Evolutionary conservation across 768 basidiomycete species (phyloP), one percentile per base, ranked within the genome.

Genomic region (Tricholoma furcatifolium): DNA sequence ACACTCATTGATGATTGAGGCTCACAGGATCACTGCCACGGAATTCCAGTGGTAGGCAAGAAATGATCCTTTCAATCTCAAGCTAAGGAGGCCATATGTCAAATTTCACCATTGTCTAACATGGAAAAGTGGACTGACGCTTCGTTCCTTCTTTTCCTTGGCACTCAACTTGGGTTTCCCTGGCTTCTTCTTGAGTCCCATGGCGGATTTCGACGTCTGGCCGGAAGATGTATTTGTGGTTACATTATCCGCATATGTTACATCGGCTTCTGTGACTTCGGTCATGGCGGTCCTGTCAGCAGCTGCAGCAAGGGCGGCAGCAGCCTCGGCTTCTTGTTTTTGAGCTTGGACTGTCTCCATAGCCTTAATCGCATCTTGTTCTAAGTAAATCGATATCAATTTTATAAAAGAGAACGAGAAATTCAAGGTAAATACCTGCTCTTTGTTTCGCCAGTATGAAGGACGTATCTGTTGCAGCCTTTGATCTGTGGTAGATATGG

Each of bases 11-110:
- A 20, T 17, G 1, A 31, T 9, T 3, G 17, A 34, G 18, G n/a
- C 88, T 50, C 63, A 91, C 92, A 2, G 89, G 87, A 69, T 96
- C 91, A 58, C 76, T 87, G 8, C 94, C 94, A 20, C 94, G 81
- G 65, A 93, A 98, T 68, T 96, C 94, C 11, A 98, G 76, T 0
- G 94, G 94, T 34, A 96, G 74, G 49, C 80, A 82, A 21, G 84
- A 78, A 14, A 95, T 78, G 14, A 91, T 79, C 53, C 81, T 82
- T 56, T 93, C 91, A 30, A 87, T 72, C 46, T 79, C 78, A 55
- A 85, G 64, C 81, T 85, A 47, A 20, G n/a, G 21, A 18, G 3
- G 4, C 3, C 7, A 4, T 27, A 27, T 3, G 27, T 7, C 3
- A 21, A 35, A 38, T 47, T 17, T n/a, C 46, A 35, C 20, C 34